Evolutionary conservation across 1,284 basidiomycete species (phyloP), one percentile per base, ranked within the genome.

Genomic region (Leccinum subrobustum): DNA sequence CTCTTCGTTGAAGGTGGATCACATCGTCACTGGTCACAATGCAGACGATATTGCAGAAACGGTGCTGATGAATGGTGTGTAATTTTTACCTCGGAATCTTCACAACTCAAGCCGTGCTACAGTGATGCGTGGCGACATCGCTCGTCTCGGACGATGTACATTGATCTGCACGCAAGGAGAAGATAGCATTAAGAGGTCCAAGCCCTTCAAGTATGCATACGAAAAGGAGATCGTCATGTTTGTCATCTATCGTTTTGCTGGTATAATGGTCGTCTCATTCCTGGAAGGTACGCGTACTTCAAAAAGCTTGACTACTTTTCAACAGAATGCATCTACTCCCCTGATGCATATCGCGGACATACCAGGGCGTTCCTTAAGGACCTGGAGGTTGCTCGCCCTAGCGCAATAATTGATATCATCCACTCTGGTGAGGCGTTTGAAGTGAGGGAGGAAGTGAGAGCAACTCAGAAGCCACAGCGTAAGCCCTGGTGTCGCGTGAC

Each of bases 201-300:
- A 99, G 78, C 96, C 96, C 3, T 99, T 99, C 84, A 99, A 98
- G 76, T 96, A 98, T 70, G 91, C 95, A 0, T 99, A 99, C 72
- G 97, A 99, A 78, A 99, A 99, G 78, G 96, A 99, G 77, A 99
- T 99, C 52, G 96, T 99, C 65, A 98, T 99, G 96, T 93, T 66
- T 65, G 85, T 76, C 7, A 7, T 54, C 48, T 25, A 50, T 61
- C 37, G 27, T 42, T 56, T 42, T 37, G 47, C 1, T 25, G 37
- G 3, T 11, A 35, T 27, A 47, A 51, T 23, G 29, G 6, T 18
- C 14, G 25, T 61, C 59, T 52, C 52, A 65, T 44, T 56, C 63
- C 55, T 62, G 52, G 47, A 64, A 95, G 93, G 91, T 97, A 98
- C 73, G 96, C 96, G 9, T 98, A 98, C 78, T 98, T 98, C 80